phyloP scores from a whole-genome alignment of 306 rosid genomes.

The Aeschynomene evenia region DNA sequence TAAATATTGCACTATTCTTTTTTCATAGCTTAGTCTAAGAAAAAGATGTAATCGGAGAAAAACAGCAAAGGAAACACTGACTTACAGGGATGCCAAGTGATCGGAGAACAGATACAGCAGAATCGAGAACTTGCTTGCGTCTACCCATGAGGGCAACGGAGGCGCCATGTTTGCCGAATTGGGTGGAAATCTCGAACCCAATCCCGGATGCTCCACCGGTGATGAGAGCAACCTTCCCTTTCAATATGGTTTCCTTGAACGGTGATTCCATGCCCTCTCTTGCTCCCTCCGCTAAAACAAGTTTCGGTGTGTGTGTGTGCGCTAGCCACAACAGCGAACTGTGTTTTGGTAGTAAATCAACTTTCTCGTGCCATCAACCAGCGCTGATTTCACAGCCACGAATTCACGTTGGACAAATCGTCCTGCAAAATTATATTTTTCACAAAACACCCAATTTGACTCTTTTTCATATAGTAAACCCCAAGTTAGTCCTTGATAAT shows the following conservation, averaged over 20 bases:
- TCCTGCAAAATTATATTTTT: too few species aligned
- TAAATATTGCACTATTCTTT: background rate
- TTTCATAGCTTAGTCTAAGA: background rate
- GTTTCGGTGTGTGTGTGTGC: background rate
- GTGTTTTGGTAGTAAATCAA: too few species aligned
- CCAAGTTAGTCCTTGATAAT: too few species aligned
- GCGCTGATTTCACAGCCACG: too few species aligned
- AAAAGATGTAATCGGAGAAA: background rate
- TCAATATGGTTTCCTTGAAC: constrained; percentile 53
- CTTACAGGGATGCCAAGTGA: constrained; percentile 63
- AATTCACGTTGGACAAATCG: too few species aligned
- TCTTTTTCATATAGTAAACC: too few species aligned
- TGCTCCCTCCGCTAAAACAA: background rate
- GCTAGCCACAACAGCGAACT: too few species aligned
- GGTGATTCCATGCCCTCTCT: constrained; percentile 45
- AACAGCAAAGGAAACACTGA: background rate
- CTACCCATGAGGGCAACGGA: constrained; percentile 89
- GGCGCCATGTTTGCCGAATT: constrained; percentile 90
- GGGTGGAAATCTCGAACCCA: constrained; percentile 73
- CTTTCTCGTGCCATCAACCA: too few species aligned
- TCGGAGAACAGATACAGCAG: constrained; percentile 68
- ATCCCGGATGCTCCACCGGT: constrained; percentile 97
- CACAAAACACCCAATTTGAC: too few species aligned
- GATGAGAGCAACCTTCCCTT: constrained; percentile 78
- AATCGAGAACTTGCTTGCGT: constrained; percentile 63